phyloP scores from a whole-genome alignment of 2,329 filamentous ascomycete genomes.

The Xylariaceae sp. region DNA sequence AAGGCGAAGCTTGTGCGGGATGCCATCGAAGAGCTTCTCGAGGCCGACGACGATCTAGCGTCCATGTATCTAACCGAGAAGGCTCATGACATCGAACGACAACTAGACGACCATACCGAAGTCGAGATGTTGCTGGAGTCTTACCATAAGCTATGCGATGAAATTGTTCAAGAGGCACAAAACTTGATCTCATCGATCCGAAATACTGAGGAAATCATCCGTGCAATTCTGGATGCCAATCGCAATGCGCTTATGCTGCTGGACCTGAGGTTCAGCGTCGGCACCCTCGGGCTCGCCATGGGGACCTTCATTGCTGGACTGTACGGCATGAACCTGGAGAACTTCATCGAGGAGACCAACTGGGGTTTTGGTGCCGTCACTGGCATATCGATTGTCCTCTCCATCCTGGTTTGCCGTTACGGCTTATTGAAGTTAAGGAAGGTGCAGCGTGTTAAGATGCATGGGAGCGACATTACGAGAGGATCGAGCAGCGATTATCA shows the following conservation, averaged over 20 bases:
- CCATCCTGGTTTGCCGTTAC: conserved; percentile 72
- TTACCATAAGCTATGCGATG: conserved; percentile 95
- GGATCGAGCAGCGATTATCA: conserved; percentile 23
- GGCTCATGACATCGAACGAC: conserved; percentile 60
- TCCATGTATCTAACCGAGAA: conserved; percentile 96
- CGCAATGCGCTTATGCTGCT: conserved; percentile 97
- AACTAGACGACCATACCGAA: conserved; percentile 85
- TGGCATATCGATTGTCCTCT: conserved; percentile 61
- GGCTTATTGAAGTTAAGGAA: conserved; percentile 76
- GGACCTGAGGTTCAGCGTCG: conserved; percentile 92
- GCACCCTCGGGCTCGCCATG: conserved; percentile 86
- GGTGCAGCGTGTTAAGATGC: conserved; percentile 28
- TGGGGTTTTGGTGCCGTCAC: conserved; percentile 78
- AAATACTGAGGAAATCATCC: conserved; percentile 97
- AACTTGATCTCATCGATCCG: conserved; percentile 91
- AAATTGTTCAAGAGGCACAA: conserved; percentile 91
- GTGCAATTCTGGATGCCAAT: conserved; percentile 95
- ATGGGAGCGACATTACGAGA: conserved; percentile 14
- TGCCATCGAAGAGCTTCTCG: conserved; percentile 88
- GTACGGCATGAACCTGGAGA: conserved; percentile 99
- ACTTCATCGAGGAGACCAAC: conserved; percentile 92
- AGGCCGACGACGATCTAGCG: conserved; percentile 90
- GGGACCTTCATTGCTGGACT: conserved; percentile 95
- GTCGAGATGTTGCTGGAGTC: conserved; percentile 95
- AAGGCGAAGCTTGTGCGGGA: conserved; percentile 91